Conservation (phyloP, 2,329 filamentous ascomycete species). For the Diaporthe sp. region DNA sequence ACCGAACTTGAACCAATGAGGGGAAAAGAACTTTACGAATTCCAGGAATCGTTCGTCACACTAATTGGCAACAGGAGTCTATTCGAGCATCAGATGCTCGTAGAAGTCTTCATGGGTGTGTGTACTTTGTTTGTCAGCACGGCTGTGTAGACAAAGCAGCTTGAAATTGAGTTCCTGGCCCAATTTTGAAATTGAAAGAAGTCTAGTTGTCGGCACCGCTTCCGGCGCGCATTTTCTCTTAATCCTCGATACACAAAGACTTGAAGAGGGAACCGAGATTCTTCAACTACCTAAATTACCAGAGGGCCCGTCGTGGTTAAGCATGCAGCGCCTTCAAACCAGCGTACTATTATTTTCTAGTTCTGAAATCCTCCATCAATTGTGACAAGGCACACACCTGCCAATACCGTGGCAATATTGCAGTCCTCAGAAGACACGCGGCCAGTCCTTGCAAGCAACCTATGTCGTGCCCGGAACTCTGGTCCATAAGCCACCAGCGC, state of each 20-base stretch:
- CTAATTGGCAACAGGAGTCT: neutral
- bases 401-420: too few species aligned
- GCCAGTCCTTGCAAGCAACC: too few species aligned
- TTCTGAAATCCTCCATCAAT: too few species aligned
- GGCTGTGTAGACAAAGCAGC: neutral
- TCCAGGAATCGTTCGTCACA: neutral
- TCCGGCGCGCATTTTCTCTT: neutral
- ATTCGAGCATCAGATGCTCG: too few species aligned
- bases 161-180: too few species aligned
- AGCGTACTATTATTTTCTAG: too few species aligned
- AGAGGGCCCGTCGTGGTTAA: neutral
- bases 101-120: neutral
- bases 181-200: neutral
- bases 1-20: neutral
- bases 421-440: too few species aligned
- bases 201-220: neutral
- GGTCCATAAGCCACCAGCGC: neutral
- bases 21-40: neutral
- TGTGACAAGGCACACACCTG: too few species aligned
- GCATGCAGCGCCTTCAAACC: too few species aligned
- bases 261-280: neutral
- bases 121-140: neutral
- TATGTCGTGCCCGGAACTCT: too few species aligned
- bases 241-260: neutral
- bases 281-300: neutral